Conservation (phyloP, 176 grass and related monocot genomes). For the sorghum (Sorghum bicolor) region Sorghum_bicolor_NCBIv3 NC_012879.2:3408001-3408500, state of each 20-base stretch:
- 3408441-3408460: no score
- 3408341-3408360: not conserved
- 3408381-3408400: not conserved
- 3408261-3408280: not conserved
- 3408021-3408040: no score
- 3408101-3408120: not conserved
- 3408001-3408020: not conserved
- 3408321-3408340: not conserved
- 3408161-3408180: not conserved
- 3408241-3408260: not conserved
- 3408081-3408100: not conserved
- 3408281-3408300: not conserved
- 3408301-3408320: conserved; percentile 11
- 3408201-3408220: not conserved
- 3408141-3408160: not conserved
- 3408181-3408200: not conserved
- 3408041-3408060: not conserved
- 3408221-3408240: not conserved
- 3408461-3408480: no score
- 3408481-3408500: no score
- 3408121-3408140: not conserved
- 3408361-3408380: not conserved
- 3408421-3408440: no score
- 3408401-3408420: not conserved
- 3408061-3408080: not conserved